phyloP scores from a whole-genome alignment of 768 basidiomycete genomes.

The Exsudoporus frostii region DNA sequence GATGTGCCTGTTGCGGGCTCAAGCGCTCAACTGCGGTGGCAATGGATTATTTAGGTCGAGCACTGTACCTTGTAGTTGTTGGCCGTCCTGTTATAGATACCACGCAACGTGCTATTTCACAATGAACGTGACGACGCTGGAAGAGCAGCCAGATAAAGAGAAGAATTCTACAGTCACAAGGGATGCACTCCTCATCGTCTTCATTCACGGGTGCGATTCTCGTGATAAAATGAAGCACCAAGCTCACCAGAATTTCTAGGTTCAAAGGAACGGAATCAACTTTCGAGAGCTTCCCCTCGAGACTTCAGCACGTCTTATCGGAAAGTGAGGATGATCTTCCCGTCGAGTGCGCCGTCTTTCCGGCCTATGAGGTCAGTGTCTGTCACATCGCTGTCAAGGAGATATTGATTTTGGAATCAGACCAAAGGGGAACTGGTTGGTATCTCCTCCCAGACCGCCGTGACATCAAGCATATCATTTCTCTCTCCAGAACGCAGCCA shows the following conservation, averaged over 20 bases:
- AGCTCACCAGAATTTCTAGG: slow-evolving; percentile 25
- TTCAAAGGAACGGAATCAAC: slow-evolving; percentile 67
- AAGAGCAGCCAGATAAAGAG: slow-evolving; percentile 6
- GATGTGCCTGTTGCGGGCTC: background rate
- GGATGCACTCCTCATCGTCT: slow-evolving; percentile 64
- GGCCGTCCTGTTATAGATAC: slow-evolving; percentile 13
- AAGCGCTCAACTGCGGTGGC: background rate
- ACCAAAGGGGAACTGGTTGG: slow-evolving; percentile 88
- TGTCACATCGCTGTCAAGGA: slow-evolving; percentile 1
- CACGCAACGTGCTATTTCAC: background rate
- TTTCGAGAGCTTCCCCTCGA: slow-evolving; percentile 73
- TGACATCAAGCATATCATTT: background rate
- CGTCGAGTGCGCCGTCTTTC: slow-evolving; percentile 81
- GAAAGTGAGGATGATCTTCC: slow-evolving; percentile 54
- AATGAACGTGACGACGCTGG: slow-evolving; percentile 11
- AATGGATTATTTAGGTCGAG: background rate
- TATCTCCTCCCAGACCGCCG: slow-evolving; percentile 8
- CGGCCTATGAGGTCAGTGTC: slow-evolving; percentile 73
- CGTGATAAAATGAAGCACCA: background rate
- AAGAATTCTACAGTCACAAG: slow-evolving; percentile 12
- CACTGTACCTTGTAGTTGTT: background rate
- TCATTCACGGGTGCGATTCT: slow-evolving; percentile 69
- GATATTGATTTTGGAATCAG: slow-evolving; percentile 37
- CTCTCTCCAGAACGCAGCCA: slow-evolving; percentile 63
- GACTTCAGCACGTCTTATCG: slow-evolving; percentile 72